phyloP scores from a whole-genome alignment of 2,329 filamentous ascomycete genomes.

The Neospermospora avenae region DNA sequence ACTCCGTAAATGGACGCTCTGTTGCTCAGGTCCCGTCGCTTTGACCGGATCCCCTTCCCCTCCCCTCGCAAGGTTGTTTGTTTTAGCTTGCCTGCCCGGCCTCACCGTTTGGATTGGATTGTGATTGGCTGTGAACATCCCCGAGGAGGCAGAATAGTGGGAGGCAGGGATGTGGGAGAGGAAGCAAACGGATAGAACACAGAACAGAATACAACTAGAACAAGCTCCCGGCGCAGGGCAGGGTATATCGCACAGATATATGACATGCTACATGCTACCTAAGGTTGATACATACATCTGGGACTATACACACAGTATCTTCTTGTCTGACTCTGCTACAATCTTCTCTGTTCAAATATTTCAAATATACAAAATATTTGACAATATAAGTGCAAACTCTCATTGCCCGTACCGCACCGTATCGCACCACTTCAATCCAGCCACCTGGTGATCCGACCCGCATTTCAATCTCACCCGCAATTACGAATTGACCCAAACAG shows the following conservation, averaged over 20 bases:
- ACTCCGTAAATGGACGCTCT: background rate
- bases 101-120: background rate
- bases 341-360: background rate
- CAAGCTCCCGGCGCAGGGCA: background rate
- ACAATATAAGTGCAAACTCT: background rate
- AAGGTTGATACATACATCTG: too few relatives aligned
- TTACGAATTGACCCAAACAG: constrained; percentile 12
- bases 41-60: background rate
- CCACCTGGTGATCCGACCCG: background rate
- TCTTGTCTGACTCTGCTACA: background rate
- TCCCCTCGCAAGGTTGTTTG: background rate
- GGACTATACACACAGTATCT: too few relatives aligned
- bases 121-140: constrained; percentile 7
- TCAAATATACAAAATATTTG: background rate
- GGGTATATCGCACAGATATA: background rate
- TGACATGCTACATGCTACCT: too few relatives aligned
- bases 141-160: background rate
- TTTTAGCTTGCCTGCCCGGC: background rate
- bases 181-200: background rate
- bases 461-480: constrained; percentile 1
- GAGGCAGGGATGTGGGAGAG: background rate
- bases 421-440: background rate
- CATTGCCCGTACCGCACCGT: too few relatives aligned
- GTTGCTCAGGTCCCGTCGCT: background rate
- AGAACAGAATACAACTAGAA: background rate